These are phyloP conservation scores for Lyophyllum shimeji DNA, from an alignment of 768 basidiomycete species.

Conservation along the genomic window DNA sequence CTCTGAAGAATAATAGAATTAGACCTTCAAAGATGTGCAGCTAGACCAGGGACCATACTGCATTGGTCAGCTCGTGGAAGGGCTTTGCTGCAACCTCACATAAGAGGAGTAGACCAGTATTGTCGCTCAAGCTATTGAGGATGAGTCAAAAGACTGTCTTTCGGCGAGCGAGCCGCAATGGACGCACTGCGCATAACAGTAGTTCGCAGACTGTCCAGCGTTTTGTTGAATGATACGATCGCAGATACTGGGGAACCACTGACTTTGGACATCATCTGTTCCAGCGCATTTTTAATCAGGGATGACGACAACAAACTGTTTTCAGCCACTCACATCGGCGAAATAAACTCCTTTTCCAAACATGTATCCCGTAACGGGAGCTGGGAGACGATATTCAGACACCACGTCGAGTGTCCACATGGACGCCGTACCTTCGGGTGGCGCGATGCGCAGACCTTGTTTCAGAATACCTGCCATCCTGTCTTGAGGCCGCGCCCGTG, in stretches of 20 bases:
- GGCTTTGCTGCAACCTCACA: slow-evolving; percentile 63
- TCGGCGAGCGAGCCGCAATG: neutral
- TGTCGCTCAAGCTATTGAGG: slow-evolving; percentile 42
- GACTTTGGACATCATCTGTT: slow-evolving; percentile 64
- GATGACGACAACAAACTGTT: slow-evolving; percentile 1
- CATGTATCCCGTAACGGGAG: slow-evolving; percentile 60
- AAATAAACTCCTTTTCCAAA: slow-evolving; percentile 70
- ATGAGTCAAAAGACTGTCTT: slow-evolving; percentile 3
- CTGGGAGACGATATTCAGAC: slow-evolving; percentile 23
- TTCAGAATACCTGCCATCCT: slow-evolving; percentile 46
- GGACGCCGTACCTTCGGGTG: slow-evolving; percentile 50
- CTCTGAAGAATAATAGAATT: slow-evolving; percentile 22
- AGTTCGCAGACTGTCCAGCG: slow-evolving; percentile 47
- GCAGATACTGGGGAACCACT: slow-evolving; percentile 8
- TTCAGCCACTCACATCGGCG: slow-evolving; percentile 45
- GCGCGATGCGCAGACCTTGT: slow-evolving; percentile 64
- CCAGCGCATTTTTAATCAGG: neutral
- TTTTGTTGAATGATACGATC: neutral
- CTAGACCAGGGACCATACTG: slow-evolving; percentile 24
- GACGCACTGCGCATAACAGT: slow-evolving; percentile 50
- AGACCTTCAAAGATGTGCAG: neutral
- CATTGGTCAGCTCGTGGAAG: slow-evolving; percentile 44
- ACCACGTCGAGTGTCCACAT: neutral
- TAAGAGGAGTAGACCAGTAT: slow-evolving; percentile 54
- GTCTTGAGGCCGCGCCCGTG: neutral